Percentiles rank a stretch among this genome's conserved stretches.
Evolutionary conservation across 2,329 filamentous ascomycete genomes (phyloP).

Genomic region (Fusarium phyllophilum): DNA sequence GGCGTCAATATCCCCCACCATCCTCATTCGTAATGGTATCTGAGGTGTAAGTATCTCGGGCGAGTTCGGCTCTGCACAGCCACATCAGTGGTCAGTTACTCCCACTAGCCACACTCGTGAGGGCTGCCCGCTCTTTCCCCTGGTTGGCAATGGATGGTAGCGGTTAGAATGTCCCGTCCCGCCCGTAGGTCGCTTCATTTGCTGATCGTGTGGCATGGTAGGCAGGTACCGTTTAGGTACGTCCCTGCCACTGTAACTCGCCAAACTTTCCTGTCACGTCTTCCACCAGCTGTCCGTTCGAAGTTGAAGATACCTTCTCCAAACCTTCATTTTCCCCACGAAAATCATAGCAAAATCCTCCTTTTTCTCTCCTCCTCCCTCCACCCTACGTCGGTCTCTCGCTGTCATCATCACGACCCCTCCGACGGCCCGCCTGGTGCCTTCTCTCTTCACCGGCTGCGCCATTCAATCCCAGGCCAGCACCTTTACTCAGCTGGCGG

Average conservation of each 20-base stretch:
- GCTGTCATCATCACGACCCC: constrained; percentile 1
- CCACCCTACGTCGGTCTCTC: constrained; percentile 2
- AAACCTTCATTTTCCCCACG: constrained; percentile 13
- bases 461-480: constrained; percentile 22
- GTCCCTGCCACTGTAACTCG: constrained; percentile 33
- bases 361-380: not conserved
- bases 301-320: constrained; percentile 30
- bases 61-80: constrained; percentile 12
- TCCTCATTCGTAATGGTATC: not conserved
- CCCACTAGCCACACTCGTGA: constrained; percentile 24
- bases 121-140: constrained; percentile 20
- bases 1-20: constrained; percentile 31
- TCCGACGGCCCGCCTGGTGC: constrained; percentile 19
- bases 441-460: constrained; percentile 31
- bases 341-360: constrained; percentile 5
- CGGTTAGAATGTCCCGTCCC: constrained; percentile 26
- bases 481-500: constrained; percentile 12
- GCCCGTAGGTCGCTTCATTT: constrained; percentile 4
- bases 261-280: constrained; percentile 40
- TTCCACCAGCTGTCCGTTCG: constrained; percentile 24
- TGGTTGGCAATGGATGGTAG: constrained; percentile 12
- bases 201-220: constrained; percentile 9
- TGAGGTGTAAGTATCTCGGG: constrained; percentile 2
- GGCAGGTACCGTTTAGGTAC: constrained; percentile 31
- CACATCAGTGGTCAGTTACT: not conserved